These are phyloP conservation scores for Aspergillus alliaceus DNA, from an alignment of 2,329 filamentous ascomycete species.

Conservation along the genomic window DNA sequence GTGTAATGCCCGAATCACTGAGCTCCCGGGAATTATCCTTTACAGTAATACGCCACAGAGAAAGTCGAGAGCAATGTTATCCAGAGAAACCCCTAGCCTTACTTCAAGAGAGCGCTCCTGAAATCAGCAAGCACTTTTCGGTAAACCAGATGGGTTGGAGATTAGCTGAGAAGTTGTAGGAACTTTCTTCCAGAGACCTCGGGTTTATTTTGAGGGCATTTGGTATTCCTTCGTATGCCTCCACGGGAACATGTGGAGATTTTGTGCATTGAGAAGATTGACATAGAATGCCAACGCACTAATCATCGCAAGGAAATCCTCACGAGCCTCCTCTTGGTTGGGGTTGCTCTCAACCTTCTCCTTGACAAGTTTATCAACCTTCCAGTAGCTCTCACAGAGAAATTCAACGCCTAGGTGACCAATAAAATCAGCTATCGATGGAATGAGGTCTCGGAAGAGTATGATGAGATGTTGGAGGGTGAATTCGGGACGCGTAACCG, in stretches of 20 bases:
- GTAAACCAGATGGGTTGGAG: too few species aligned
- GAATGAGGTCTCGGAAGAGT: slow-evolving; percentile 10
- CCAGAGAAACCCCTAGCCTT: too few species aligned
- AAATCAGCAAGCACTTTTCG: too few species aligned
- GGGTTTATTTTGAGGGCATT: too few species aligned
- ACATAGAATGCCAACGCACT: slow-evolving; percentile 14
- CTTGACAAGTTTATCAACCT: slow-evolving; percentile 3
- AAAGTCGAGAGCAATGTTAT: too few species aligned
- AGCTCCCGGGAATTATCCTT: too few species aligned
- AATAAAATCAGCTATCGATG: slow-evolving; percentile 9
- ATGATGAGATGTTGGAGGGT: slow-evolving; percentile 9
- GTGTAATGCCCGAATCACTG: too few species aligned
- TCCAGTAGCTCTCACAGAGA: background rate
- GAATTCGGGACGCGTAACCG: slow-evolving; percentile 10
- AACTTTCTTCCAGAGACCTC: too few species aligned
- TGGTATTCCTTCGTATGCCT: slow-evolving; percentile 11
- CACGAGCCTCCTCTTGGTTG: slow-evolving; percentile 9
- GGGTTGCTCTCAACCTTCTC: slow-evolving; percentile 1
- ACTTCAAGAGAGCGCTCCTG: too few species aligned
- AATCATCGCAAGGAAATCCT: slow-evolving; percentile 14
- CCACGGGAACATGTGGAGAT: slow-evolving; percentile 15
- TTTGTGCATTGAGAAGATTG: slow-evolving; percentile 16
- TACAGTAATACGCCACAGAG: too few species aligned
- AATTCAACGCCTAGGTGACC: slow-evolving; percentile 9
- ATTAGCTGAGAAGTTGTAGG: too few species aligned